Base-by-base conservation (phyloP, 2,329 filamentous ascomycete genomes). In the Cordyceps cateniannulata region DNA sequence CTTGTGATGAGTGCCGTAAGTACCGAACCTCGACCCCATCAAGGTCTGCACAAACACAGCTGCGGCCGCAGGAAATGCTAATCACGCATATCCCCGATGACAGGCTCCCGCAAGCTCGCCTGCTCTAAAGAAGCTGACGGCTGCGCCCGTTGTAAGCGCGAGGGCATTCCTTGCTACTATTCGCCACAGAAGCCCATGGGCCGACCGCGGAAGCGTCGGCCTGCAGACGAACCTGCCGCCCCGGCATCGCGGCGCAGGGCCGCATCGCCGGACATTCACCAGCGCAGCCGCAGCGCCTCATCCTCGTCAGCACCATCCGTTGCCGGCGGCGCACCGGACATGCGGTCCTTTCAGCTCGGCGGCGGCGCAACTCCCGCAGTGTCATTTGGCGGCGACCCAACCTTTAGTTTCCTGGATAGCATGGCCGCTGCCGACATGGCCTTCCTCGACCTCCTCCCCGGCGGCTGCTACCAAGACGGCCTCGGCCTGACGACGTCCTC, bases 1-100 rank as follows among this genome's bases (percentile, higher is more conserved):
- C 85, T 63, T 88, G 85, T 71, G 85, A 88, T 71, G 85, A 87
- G 71, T 88, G 85, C 72, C 80, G 85, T 88, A 78, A 72, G 83
- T 78, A 18, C n/a, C n/a, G 38, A 35, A 35, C 35, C 35, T 38
- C 35, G 69, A 71, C 62, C 12, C 25, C 38, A n/a, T 42, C 38
- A n/a, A 18, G 16, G 38, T n/a, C 14, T 42, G 38, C 38, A 40
- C 29, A 40, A 40, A 42, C 18, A 42, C 38, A n/a, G 20, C n/a
- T 27, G 7, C 38, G n/a, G 32, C 25, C 38, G n/a, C 53, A 22
- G 4, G 14, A 9, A 20, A 44, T 44, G 16, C 22, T 45, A 14
- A 59, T 3, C 29, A 16, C 58, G n/a, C 51, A 12, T 5, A 54
- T 38, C 18, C 40, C 29, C 20, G 12, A 35, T 10, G 62, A 27